A percentile compares a stretch with the other conserved stretches of the same genome.
phyloP scores from a whole-genome alignment of 768 basidiomycete genomes.

The Tulasnella calospora region DNA sequence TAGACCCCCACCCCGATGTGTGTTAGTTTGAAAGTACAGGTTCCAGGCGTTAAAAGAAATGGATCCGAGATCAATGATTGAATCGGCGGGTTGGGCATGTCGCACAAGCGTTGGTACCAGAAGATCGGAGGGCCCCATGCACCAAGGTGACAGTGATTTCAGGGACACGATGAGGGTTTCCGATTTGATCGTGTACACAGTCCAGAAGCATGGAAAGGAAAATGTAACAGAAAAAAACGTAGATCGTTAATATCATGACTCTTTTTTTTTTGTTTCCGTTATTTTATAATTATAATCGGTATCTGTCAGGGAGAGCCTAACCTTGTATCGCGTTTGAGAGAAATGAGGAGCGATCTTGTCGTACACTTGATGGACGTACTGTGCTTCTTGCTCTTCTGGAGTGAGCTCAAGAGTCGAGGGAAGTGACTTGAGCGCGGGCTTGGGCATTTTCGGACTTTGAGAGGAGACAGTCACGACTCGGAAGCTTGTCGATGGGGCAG shows the following conservation, averaged over 20 bases:
- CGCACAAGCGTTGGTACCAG: background rate
- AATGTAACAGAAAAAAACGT: background rate
- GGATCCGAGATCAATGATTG: background rate
- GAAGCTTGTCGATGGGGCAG: background rate
- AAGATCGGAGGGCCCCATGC: background rate
- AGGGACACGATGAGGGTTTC: background rate
- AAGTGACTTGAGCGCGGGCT: conserved; percentile 13
- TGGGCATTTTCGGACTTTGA: conserved; percentile 2
- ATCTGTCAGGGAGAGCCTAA: conserved; percentile 25
- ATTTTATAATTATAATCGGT: background rate
- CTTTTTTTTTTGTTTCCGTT: background rate
- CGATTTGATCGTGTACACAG: background rate
- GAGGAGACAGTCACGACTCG: background rate
- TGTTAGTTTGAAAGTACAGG: background rate
- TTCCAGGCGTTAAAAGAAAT: background rate
- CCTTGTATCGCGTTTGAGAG: conserved; percentile 39
- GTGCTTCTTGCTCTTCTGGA: conserved; percentile 32
- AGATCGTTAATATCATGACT: background rate
- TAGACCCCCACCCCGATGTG: background rate
- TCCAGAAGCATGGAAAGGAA: background rate
- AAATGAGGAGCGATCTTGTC: conserved; percentile 39
- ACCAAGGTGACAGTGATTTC: background rate
- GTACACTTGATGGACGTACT: conserved; percentile 37
- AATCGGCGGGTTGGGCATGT: background rate
- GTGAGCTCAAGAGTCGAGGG: conserved; percentile 7